phyloP scores from a whole-genome alignment of 495 filamentous ascomycete genomes.

The Bombardia bombarda region DNA sequence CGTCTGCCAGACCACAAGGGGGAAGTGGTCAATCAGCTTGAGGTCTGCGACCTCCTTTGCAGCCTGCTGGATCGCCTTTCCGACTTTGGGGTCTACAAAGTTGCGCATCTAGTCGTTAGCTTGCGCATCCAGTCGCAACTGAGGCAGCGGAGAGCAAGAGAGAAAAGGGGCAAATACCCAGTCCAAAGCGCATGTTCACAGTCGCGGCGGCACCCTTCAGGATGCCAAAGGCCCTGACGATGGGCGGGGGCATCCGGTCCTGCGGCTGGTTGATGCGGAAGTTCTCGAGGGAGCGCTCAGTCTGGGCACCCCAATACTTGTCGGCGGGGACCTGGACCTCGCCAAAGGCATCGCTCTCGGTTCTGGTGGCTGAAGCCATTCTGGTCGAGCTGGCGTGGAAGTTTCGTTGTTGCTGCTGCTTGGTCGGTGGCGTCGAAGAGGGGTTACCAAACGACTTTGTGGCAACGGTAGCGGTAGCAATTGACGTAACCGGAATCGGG shows the following conservation, averaged over 20 bases:
- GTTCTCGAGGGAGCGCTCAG: constrained; percentile 92
- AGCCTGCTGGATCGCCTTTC: constrained; percentile 88
- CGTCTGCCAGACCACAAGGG: constrained; percentile 98
- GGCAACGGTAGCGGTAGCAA: constrained; percentile 13
- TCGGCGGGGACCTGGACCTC: constrained; percentile 85
- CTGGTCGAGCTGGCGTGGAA: constrained; percentile 41
- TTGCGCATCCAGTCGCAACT: constrained; percentile 11
- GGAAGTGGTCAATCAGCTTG: constrained; percentile 96
- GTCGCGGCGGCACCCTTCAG: constrained; percentile 93
- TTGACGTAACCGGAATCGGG: constrained; percentile 6
- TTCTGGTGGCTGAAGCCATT: constrained; percentile 54
- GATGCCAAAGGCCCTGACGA: constrained; percentile 91
- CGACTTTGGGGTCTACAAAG: constrained; percentile 77
- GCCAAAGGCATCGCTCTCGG: constrained; percentile 95
- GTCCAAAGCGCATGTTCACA: constrained; percentile 91
- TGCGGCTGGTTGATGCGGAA: constrained; percentile 99
- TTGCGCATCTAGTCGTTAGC: constrained; percentile 6
- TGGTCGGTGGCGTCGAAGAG: constrained; percentile 4
- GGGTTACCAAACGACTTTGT: not conserved
- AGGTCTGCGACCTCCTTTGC: constrained; percentile 87
- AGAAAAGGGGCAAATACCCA: constrained; percentile 54
- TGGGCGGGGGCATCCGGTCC: constrained; percentile 92
- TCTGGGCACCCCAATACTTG: constrained; percentile 99
- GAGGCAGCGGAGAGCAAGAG: constrained; percentile 1
- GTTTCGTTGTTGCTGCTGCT: constrained; percentile 20